These are phyloP conservation scores for Chionographis japonica DNA, from an alignment of 106 monocot species.

Conservation along the genomic window DNA sequence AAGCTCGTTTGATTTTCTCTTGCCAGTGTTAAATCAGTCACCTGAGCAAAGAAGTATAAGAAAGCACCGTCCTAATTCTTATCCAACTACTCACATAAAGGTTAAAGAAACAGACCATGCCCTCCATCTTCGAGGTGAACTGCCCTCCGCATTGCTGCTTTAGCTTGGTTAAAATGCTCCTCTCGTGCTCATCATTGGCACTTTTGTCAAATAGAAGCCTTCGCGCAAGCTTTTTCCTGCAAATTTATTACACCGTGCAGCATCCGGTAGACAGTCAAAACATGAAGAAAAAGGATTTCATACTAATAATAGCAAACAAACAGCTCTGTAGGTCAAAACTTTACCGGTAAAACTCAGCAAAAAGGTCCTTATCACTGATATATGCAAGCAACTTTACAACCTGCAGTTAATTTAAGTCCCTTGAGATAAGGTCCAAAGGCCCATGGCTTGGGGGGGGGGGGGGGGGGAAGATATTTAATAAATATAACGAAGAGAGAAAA, in stretches of 20 bases:
- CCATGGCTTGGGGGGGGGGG: background rate
- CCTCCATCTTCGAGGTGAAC: constrained; percentile 78
- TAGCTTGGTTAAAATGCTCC: constrained; percentile 55
- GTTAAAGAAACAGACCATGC: constrained; percentile 45
- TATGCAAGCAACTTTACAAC: constrained; percentile 38
- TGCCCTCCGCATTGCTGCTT: constrained; percentile 72
- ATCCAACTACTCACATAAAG: background rate
- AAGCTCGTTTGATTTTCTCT: constrained; percentile 87
- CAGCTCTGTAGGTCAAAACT: background rate
- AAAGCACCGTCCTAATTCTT: background rate
- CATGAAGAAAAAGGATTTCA: background rate
- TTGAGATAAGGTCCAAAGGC: background rate
- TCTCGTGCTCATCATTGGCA: constrained; percentile 71
- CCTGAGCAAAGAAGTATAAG: constrained; percentile 34
- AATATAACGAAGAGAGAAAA: no score
- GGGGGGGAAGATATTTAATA: background rate
- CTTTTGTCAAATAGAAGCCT: constrained; percentile 57
- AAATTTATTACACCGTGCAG: constrained; percentile 1
- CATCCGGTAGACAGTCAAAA: background rate
- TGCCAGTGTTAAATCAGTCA: constrained; percentile 90
- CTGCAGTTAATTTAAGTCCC: constrained; percentile 3
- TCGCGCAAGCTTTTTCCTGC: constrained; percentile 62
- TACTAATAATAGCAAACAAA: background rate
- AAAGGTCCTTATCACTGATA: constrained; percentile 39
- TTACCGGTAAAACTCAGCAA: constrained; percentile 41